Evolutionary conservation across 495 filamentous ascomycete genomes (phyloP).

Genomic region (Lasiosphaeria ovina): DNA sequence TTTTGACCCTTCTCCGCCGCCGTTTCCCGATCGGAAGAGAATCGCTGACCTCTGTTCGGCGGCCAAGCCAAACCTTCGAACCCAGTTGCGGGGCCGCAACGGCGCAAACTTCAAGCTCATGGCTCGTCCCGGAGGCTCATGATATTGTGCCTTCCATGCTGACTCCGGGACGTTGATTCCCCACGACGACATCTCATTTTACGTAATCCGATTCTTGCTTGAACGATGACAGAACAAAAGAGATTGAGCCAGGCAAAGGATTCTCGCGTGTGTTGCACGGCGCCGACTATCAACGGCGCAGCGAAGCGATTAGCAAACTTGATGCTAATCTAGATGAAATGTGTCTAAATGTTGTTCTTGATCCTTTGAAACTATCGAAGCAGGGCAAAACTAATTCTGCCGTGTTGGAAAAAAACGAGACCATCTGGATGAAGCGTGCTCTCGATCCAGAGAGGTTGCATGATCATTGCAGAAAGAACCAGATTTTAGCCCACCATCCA

Average conservation of each 20-base stretch:
- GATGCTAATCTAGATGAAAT: neutral
- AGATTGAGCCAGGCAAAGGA: neutral
- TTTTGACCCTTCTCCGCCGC: no score
- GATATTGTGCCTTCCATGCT: no score
- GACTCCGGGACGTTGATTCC: no score
- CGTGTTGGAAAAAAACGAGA: neutral
- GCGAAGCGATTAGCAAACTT: neutral
- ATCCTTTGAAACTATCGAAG: neutral
- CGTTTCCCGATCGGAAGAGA: no score
- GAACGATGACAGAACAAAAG: no score
- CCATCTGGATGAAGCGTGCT: neutral
- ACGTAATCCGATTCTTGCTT: no score
- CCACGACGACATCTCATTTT: no score
- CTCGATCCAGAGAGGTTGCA: neutral
- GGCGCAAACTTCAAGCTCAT: neutral
- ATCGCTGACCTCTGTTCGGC: no score
- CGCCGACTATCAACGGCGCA: conserved; percentile 1
- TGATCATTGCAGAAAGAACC: conserved; percentile 1
- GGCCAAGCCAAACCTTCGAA: no score
- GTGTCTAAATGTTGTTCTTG: neutral
- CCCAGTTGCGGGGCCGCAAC: neutral
- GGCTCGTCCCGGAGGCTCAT: neutral
- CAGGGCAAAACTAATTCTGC: neutral
- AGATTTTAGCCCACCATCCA: conserved; percentile 18
- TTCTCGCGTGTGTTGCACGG: neutral